Evolutionary conservation across 2,329 filamentous ascomycete genomes (phyloP).

Genomic region (Colletotrichum cereale): DNA sequence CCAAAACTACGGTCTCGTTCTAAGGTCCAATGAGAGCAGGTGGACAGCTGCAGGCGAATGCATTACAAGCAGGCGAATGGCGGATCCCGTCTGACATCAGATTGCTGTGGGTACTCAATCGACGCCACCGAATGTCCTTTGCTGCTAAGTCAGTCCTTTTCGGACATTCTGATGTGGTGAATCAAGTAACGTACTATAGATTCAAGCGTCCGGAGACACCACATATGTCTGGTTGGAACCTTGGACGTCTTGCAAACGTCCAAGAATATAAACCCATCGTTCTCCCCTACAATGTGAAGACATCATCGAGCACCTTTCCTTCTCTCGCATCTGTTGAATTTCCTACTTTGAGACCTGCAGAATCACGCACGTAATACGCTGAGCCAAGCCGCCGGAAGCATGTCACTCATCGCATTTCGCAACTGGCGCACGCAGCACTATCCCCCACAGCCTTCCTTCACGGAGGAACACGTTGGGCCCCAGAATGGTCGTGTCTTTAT

Average conservation of each 20-base stretch:
- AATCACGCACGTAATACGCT: background rate
- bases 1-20: background rate
- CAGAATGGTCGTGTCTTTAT: constrained; percentile 55
- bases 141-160: background rate
- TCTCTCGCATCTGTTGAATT: background rate
- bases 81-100: background rate
- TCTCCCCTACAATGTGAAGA: too few relatives aligned
- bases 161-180: too few relatives aligned
- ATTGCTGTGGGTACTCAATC: background rate
- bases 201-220: background rate
- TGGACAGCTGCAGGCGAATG: background rate
- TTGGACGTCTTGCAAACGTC: background rate
- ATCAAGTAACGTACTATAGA: too few relatives aligned
- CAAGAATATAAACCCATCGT: background rate
- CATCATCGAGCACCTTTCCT: background rate
- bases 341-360: background rate
- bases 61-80: background rate
- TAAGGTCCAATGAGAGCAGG: background rate
- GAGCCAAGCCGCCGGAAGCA: background rate
- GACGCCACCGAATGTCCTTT: background rate
- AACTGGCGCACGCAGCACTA: constrained; percentile 29
- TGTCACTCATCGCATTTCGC: background rate
- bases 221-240: background rate
- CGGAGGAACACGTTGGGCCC: constrained; percentile 44
- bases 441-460: constrained; percentile 46